Evolutionary conservation across 179 eudicot species (phyloP).

Genomic region (Vitellaria paradoxa): DNA sequence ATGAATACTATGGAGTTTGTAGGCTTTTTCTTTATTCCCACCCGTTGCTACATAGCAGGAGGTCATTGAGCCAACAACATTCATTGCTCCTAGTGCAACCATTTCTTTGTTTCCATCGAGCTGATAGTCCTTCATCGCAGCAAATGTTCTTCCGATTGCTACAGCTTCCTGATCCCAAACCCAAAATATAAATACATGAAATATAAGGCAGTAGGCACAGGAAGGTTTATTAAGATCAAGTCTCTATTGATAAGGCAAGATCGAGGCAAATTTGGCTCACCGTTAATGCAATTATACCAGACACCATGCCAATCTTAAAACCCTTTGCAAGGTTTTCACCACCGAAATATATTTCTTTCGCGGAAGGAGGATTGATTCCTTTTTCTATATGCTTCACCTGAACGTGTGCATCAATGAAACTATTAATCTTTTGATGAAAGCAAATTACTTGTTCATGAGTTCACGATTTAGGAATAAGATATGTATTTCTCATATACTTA

Average conservation of each 20-base stretch:
- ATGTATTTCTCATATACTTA: slow-evolving; percentile 20
- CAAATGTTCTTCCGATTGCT: slow-evolving; percentile 71
- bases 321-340: slow-evolving; percentile 52
- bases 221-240: not conserved
- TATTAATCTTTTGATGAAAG: not conserved
- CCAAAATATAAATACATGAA: not conserved
- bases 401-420: not conserved
- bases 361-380: slow-evolving; percentile 58
- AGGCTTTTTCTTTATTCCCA: slow-evolving; percentile 2
- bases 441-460: not conserved
- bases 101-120: slow-evolving; percentile 70
- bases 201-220: not conserved
- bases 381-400: slow-evolving; percentile 58
- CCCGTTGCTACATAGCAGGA: slow-evolving; percentile 73
- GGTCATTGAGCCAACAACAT: slow-evolving; percentile 63
- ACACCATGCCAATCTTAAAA: slow-evolving; percentile 56
- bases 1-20: not conserved
- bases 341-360: slow-evolving; percentile 41
- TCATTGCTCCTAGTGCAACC: slow-evolving; percentile 66
- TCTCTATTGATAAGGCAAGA: not conserved
- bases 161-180: slow-evolving; percentile 49
- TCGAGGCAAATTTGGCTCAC: slow-evolving; percentile 27
- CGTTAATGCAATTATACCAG: slow-evolving; percentile 59
- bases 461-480: not conserved
- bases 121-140: slow-evolving; percentile 60